Evolutionary conservation across 2,329 filamentous ascomycete species (phyloP).

Genomic region (Cordyceps cateniannulata): DNA sequence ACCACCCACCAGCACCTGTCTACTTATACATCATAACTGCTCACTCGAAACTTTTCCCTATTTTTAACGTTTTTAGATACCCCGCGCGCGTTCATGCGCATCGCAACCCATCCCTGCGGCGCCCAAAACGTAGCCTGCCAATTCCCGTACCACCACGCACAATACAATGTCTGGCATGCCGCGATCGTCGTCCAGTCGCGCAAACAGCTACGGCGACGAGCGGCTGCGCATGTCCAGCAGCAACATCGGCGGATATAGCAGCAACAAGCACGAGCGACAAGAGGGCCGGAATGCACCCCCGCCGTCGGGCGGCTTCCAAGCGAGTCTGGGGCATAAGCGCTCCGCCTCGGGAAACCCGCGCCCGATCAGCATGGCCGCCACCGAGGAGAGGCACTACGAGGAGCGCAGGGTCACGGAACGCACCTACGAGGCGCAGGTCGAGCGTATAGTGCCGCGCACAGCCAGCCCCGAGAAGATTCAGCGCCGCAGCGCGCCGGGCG

Average conservation of each 20-base stretch:
- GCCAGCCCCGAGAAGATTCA: slow-evolving; percentile 54
- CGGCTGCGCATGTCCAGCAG: slow-evolving; percentile 31
- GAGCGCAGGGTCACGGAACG: slow-evolving; percentile 50
- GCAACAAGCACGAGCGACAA: slow-evolving; percentile 24
- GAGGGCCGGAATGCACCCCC: slow-evolving; percentile 23
- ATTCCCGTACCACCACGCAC: not conserved
- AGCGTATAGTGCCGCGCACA: slow-evolving; percentile 53
- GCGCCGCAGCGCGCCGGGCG: slow-evolving; percentile 31
- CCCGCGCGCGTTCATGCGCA: slow-evolving; percentile 4
- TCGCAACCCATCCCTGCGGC: not conserved
- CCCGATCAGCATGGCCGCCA: slow-evolving; percentile 38
- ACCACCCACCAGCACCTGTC: too few relatives aligned
- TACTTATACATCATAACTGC: not conserved
- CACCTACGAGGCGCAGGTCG: slow-evolving; percentile 52
- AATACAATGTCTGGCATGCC: slow-evolving; percentile 32
- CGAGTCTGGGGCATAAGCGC: slow-evolving; percentile 47
- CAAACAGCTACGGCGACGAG: slow-evolving; percentile 31
- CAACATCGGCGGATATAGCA: slow-evolving; percentile 23
- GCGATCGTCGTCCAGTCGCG: slow-evolving; percentile 33
- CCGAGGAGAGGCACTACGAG: slow-evolving; percentile 38
- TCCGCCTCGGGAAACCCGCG: slow-evolving; percentile 52
- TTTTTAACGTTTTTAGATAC: not conserved
- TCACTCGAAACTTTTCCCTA: not conserved
- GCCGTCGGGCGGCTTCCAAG: slow-evolving; percentile 27
- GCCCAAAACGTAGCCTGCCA: slow-evolving; percentile 2